Conservation (phyloP, 2,329 filamentous ascomycete genomes). For the Cadophora sp. region DNA sequence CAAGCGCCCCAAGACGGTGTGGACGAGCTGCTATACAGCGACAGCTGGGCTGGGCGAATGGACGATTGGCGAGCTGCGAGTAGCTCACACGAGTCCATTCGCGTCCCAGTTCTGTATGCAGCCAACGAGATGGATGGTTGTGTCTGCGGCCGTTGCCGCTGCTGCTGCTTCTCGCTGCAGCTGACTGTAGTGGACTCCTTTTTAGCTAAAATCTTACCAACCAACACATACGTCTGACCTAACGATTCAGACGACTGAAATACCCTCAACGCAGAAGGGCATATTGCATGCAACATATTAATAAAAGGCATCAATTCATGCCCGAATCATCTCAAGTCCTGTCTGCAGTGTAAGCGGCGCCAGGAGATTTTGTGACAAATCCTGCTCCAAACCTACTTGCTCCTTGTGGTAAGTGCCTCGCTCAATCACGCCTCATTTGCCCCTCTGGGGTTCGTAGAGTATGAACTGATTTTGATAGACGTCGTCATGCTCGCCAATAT, state of each 20-base stretch:
- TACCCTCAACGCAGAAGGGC: slow-evolving; percentile 1
- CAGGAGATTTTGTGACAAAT: slow-evolving; percentile 15
- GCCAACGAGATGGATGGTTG: slow-evolving; percentile 3
- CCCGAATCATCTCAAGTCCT: neutral
- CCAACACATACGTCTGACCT: neutral
- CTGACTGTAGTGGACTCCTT: slow-evolving; percentile 6
- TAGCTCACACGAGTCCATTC: slow-evolving; percentile 4
- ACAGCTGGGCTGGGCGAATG: slow-evolving; percentile 4
- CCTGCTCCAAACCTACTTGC: neutral
- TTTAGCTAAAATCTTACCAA: slow-evolving; percentile 20
- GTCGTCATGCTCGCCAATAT: slow-evolving; percentile 16
- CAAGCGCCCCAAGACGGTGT: slow-evolving; percentile 2
- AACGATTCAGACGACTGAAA: slow-evolving; percentile 1
- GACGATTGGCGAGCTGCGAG: neutral
- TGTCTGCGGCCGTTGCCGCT: slow-evolving; percentile 11
- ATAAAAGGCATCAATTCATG: slow-evolving; percentile 1
- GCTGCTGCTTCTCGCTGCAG: slow-evolving; percentile 14
- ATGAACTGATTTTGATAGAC: slow-evolving; percentile 22
- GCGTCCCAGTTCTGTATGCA: slow-evolving; percentile 20
- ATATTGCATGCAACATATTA: slow-evolving; percentile 6
- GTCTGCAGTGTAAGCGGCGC: slow-evolving; percentile 14
- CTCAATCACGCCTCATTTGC: slow-evolving; percentile 17
- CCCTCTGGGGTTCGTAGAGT: slow-evolving; percentile 1
- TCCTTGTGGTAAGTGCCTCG: slow-evolving; percentile 13
- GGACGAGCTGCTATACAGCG: slow-evolving; percentile 13